These are phyloP conservation scores for Malassezia japonica DNA, from an alignment of 1,284 basidiomycete genomes.

Conservation along the genomic window DNA sequence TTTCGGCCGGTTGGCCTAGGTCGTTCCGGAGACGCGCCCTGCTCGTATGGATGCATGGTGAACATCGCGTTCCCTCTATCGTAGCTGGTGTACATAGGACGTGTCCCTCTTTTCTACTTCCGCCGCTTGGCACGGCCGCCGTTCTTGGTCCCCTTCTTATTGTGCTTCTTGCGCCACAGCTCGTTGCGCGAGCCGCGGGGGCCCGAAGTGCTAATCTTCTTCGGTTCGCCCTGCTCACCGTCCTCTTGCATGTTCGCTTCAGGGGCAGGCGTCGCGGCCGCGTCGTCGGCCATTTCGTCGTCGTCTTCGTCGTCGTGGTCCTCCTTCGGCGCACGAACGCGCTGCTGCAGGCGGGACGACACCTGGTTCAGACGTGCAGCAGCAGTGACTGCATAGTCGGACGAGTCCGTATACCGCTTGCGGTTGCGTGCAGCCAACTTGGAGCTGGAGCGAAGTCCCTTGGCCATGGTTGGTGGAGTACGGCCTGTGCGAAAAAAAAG, in stretches of 20 bases:
- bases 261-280: constrained; percentile 13
- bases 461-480: constrained; percentile 61
- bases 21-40: no score
- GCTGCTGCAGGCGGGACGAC: constrained; percentile 57
- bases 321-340: constrained; percentile 25
- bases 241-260: constrained; percentile 1
- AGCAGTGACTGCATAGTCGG: constrained; percentile 72
- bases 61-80: not conserved
- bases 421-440: constrained; percentile 74
- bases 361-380: constrained; percentile 73
- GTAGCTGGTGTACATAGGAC: not conserved
- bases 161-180: constrained; percentile 27
- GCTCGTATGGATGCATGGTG: no score
- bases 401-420: constrained; percentile 62
- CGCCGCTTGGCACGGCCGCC: constrained; percentile 32
- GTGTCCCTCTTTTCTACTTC: constrained; percentile 15
- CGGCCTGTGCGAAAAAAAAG: constrained; percentile 2
- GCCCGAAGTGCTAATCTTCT: constrained; percentile 35
- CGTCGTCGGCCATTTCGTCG: constrained; percentile 48
- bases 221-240: not conserved
- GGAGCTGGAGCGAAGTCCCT: constrained; percentile 77
- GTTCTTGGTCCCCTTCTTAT: constrained; percentile 27
- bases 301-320: constrained; percentile 51
- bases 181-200: constrained; percentile 34
- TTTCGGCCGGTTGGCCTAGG: no score